A percentile compares a stretch with the other conserved stretches of the same genome.
Conservation (phyloP, 345 rosid species). For the Syzygium aqueum region DNA sequence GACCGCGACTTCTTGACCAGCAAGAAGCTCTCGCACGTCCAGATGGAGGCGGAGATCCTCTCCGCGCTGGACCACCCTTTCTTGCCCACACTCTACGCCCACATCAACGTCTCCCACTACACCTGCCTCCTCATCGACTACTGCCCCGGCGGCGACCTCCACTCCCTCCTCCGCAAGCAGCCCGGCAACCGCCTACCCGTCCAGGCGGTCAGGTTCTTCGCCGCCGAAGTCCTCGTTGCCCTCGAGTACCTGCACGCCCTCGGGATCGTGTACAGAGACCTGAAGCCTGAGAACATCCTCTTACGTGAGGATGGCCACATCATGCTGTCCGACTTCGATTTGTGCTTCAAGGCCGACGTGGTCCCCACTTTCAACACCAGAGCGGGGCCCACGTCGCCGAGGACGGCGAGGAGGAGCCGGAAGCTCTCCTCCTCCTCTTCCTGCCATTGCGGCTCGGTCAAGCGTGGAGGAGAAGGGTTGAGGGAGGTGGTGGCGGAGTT, state of each 20-base stretch:
- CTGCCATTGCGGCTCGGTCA: slow-evolving; percentile 18
- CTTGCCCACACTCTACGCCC: slow-evolving; percentile 75
- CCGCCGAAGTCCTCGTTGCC: slow-evolving; percentile 76
- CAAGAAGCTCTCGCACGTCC: slow-evolving; percentile 55
- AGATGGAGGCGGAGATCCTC: slow-evolving; percentile 60
- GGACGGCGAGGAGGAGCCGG: slow-evolving; percentile 1
- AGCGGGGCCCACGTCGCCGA: neutral
- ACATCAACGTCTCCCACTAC: slow-evolving; percentile 66
- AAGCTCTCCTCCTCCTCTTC: neutral
- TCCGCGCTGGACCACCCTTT: slow-evolving; percentile 72
- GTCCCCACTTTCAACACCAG: slow-evolving; percentile 31
- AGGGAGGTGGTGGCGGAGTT: slow-evolving; percentile 43
- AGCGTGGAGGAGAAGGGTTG: slow-evolving; percentile 4
- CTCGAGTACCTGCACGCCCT: slow-evolving; percentile 80
- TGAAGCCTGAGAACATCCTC: slow-evolving; percentile 87
- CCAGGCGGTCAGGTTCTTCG: slow-evolving; percentile 59
- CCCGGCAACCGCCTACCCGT: slow-evolving; percentile 51
- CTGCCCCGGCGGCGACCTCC: slow-evolving; percentile 88
- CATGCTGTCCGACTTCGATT: slow-evolving; percentile 83
- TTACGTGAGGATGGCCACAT: slow-evolving; percentile 77
- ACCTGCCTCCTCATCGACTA: slow-evolving; percentile 78
- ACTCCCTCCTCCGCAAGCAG: slow-evolving; percentile 68
- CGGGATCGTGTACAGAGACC: slow-evolving; percentile 82
- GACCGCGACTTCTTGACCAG: slow-evolving; percentile 38
- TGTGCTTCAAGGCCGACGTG: slow-evolving; percentile 46